Base-by-base conservation (phyloP, 306 rosid genomes). In the Prosopis cineraria region DNA sequence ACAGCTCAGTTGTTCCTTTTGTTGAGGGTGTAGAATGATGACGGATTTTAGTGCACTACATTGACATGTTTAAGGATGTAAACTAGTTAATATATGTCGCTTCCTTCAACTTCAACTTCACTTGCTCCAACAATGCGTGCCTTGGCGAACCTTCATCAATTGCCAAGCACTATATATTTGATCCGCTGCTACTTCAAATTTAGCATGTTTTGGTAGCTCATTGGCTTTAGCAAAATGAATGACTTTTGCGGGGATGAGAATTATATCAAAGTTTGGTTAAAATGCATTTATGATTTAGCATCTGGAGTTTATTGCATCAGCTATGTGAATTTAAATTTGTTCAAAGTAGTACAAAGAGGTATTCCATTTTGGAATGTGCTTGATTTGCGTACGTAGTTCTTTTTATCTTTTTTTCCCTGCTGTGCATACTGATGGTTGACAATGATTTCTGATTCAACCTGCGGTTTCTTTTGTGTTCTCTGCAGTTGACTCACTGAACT, bases 401-500 rank as follows among this genome's bases (percentile, higher is more conserved):
- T n/a, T n/a, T n/a, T n/a, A 2, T n/a, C 2, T 36, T 44, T 4
- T 30, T 50, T 73, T 40, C 41, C 77, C 78, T 62, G 30, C 11
- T 11, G 16, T 66, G 29, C 36, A 44, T 70, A 25, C 24, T 70
- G 45, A 65, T 39, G 24, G 40, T 29, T 24, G 29, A 33, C 22
- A 73, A 62, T 72, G 79, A 30, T 65, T 63, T 84, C 69, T 78
- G 58, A 86, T 72, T 62, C 72, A 52, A 30, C 39, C 13, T 31
- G 14, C 25, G 69, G 55, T 31, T 79, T 78, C 30, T 53, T 58
- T 73, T 62, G 69, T 78, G 56, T 48, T 69, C 53, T 77, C 10
- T 68, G 88, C 89, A 90, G 97, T 86, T 90, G 58, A 84, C 84
- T 20, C 70, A 69, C 63, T 63, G 74, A 58, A 56, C 63, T 65